Evolutionary conservation across 2,329 filamentous ascomycete genomes (phyloP).

Genomic region (Penicillium sp.): DNA sequence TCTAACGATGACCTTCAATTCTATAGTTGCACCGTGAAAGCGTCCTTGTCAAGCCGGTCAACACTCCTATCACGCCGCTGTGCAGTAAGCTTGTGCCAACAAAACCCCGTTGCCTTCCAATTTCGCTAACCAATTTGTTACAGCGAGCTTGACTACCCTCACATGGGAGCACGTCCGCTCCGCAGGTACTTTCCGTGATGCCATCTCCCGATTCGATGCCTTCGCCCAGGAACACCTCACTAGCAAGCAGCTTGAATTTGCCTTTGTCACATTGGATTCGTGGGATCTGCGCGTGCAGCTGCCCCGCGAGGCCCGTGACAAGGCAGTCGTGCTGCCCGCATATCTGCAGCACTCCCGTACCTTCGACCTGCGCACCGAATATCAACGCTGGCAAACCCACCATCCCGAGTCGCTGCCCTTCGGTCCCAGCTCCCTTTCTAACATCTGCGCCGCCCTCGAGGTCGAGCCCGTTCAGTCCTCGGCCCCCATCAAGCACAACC

Average conservation of each 20-base stretch:
- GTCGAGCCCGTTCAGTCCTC: slow-evolving; percentile 97
- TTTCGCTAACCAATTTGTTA: slow-evolving; percentile 31
- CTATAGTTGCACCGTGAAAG: slow-evolving; percentile 85
- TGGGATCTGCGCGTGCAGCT: slow-evolving; percentile 98
- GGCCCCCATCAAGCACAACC: slow-evolving; percentile 96
- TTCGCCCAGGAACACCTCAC: slow-evolving; percentile 91
- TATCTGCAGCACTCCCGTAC: slow-evolving; percentile 98
- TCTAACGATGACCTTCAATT: slow-evolving; percentile 27
- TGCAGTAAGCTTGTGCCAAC: slow-evolving; percentile 74
- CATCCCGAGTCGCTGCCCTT: slow-evolving; percentile 97
- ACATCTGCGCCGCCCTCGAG: slow-evolving; percentile 97
- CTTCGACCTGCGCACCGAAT: slow-evolving; percentile 95
- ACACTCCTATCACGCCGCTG: slow-evolving; percentile 95
- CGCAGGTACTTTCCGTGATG: slow-evolving; percentile 94
- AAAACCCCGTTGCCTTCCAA: slow-evolving; percentile 5
- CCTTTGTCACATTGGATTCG: slow-evolving; percentile 95
- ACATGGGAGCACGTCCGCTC: slow-evolving; percentile 99
- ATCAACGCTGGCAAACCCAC: slow-evolving; percentile 97
- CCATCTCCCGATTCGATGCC: slow-evolving; percentile 88
- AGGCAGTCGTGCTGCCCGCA: slow-evolving; percentile 91
- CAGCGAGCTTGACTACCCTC: slow-evolving; percentile 92
- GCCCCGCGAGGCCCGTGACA: slow-evolving; percentile 94
- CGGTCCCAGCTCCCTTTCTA: slow-evolving; percentile 89
- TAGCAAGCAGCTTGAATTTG: slow-evolving; percentile 90
- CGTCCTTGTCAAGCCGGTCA: slow-evolving; percentile 95